Percentiles rank a stretch among this genome's conserved stretches.
Conservation (phyloP, 306 rosid species). For the Lotus japonicus region DNA sequence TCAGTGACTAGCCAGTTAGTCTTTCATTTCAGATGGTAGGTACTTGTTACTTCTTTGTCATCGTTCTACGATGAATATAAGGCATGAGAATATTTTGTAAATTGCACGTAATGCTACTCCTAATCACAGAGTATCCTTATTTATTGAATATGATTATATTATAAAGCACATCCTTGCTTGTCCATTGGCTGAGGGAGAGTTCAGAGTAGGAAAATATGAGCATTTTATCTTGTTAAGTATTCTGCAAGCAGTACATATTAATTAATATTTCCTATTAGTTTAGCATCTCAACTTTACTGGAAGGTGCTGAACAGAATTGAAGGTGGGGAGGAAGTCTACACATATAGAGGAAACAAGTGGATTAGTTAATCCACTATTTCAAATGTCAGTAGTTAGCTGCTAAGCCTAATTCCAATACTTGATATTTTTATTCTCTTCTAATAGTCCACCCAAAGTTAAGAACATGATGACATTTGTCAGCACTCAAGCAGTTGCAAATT, state of each 20-base stretch:
- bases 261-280: no score
- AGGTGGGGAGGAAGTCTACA: no score
- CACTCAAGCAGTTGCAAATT: background rate
- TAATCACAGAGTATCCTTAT: background rate
- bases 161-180: background rate
- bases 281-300: no score
- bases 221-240: background rate
- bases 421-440: background rate
- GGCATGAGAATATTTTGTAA: background rate
- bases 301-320: no score
- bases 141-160: background rate
- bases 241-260: background rate
- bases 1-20: slow-evolving; percentile 14
- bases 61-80: background rate
- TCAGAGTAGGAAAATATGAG: background rate
- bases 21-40: background rate
- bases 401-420: background rate
- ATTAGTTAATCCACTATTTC: slow-evolving; percentile 19
- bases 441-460: background rate
- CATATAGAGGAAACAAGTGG: background rate
- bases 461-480: background rate
- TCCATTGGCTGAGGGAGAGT: background rate
- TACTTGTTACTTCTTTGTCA: background rate
- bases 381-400: slow-evolving; percentile 15
- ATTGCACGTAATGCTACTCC: background rate